Percentiles rank a stretch among this genome's conserved stretches.
These are phyloP conservation scores for Sclerotinia glacialis DNA, from an alignment of 2,329 filamentous ascomycete genomes.

Conservation along the genomic window DNA sequence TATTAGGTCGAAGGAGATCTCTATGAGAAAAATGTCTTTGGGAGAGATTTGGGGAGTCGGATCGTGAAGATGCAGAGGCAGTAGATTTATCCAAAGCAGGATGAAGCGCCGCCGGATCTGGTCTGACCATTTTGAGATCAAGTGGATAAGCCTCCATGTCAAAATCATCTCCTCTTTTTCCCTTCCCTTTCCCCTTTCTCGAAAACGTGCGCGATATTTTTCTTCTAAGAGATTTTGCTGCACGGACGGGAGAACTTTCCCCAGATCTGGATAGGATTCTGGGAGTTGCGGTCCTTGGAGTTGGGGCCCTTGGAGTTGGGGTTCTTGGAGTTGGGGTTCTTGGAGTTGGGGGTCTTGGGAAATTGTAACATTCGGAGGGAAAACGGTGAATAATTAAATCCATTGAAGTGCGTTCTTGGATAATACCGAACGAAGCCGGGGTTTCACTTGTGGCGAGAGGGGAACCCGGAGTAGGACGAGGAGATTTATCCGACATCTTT, in stretches of 20 bases:
- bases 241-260: not conserved
- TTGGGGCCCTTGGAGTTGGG: not conserved
- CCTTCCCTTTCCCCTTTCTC: not conserved
- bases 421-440: not conserved
- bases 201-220: constrained; percentile 7
- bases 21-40: not conserved
- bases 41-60: not conserved
- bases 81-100: not conserved
- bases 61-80: not conserved
- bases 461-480: not conserved
- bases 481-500: not conserved
- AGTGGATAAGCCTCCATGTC: not conserved
- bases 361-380: not conserved
- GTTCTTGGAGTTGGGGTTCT: not conserved
- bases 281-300: too few species aligned
- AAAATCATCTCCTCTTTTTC: not conserved
- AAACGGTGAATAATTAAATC: not conserved
- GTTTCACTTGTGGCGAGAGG: not conserved
- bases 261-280: not conserved
- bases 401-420: not conserved
- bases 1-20: not conserved
- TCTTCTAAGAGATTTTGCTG: not conserved
- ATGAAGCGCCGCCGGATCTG: not conserved
- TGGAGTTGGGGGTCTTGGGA: not conserved
- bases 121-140: not conserved